phyloP scores from a whole-genome alignment of 83 land plant genomes.

The Larix sibirica region DNA sequence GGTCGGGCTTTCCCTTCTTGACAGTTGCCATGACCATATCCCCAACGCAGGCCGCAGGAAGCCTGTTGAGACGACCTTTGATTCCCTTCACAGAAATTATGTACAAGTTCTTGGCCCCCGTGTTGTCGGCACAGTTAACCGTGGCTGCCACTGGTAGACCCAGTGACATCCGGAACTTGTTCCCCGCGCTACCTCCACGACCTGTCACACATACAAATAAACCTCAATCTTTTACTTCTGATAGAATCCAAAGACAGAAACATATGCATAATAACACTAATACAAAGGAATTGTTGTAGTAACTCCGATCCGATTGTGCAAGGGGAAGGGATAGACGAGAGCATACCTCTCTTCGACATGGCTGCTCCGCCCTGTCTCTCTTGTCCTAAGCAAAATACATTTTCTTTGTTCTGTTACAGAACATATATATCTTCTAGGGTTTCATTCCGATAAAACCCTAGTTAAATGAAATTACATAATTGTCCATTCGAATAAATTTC shows the following conservation, averaged over 20 bases:
- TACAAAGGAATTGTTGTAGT: background rate
- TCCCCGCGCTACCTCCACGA: conserved; percentile 50
- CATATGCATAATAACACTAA: background rate
- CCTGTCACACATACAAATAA: conserved; percentile 21
- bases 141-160: conserved; percentile 70
- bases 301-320: background rate
- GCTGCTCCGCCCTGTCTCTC: background rate
- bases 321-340: no score
- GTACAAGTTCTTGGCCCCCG: conserved; percentile 38
- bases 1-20: conserved; percentile 39
- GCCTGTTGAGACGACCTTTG: conserved; percentile 38
- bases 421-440: no score
- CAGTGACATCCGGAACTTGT: conserved; percentile 68
- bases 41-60: conserved; percentile 31
- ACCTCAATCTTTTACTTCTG: no score
- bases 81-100: conserved; percentile 39
- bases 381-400: background rate
- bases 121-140: conserved; percentile 53
- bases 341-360: conserved; percentile 13
- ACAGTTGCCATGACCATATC: conserved; percentile 46
- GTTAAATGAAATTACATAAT: no score
- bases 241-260: background rate
- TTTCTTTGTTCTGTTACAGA: no score
- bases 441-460: no score
- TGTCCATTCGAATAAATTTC: no score